Percentiles rank a stretch among this genome's conserved stretches.
Evolutionary conservation across 2,329 filamentous ascomycete genomes (phyloP).

Genomic region (Scedosporium dehoogii): DNA sequence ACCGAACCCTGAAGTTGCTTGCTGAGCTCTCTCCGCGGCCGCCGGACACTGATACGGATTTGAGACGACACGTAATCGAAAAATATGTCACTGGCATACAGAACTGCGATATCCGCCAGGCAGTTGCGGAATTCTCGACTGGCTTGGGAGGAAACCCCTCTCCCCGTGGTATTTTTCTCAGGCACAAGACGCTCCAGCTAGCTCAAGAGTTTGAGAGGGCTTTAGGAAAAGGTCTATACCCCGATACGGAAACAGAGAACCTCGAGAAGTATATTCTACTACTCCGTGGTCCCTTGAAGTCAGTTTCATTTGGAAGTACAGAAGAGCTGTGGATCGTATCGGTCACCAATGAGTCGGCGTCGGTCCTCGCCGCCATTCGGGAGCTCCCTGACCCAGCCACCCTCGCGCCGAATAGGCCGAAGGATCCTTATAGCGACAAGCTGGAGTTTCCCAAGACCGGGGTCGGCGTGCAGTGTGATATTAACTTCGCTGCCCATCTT

Average conservation of each 20-base stretch:
- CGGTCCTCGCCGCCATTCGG: constrained; percentile 32
- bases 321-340: constrained; percentile 22
- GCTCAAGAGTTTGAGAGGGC: constrained; percentile 45
- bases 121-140: constrained; percentile 24
- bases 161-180: constrained; percentile 32
- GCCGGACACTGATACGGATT: not conserved
- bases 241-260: not conserved
- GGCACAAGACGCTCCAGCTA: constrained; percentile 47
- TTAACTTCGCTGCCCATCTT: constrained; percentile 82
- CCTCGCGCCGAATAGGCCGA: constrained; percentile 38
- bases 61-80: not conserved
- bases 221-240: constrained; percentile 37
- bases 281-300: constrained; percentile 7
- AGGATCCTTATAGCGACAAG: constrained; percentile 43
- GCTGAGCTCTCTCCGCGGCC: not conserved
- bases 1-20: not conserved
- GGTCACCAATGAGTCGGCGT: constrained; percentile 20
- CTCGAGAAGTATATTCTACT: constrained; percentile 7
- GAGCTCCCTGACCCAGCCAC: constrained; percentile 38
- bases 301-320: not conserved
- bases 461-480: constrained; percentile 79
- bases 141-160: not conserved
- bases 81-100: constrained; percentile 32
- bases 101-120: constrained; percentile 32
- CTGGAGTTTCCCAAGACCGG: constrained; percentile 71